Conservation (phyloP, 306 rosid genomes). For the Canavalia ensiformis region DNA sequence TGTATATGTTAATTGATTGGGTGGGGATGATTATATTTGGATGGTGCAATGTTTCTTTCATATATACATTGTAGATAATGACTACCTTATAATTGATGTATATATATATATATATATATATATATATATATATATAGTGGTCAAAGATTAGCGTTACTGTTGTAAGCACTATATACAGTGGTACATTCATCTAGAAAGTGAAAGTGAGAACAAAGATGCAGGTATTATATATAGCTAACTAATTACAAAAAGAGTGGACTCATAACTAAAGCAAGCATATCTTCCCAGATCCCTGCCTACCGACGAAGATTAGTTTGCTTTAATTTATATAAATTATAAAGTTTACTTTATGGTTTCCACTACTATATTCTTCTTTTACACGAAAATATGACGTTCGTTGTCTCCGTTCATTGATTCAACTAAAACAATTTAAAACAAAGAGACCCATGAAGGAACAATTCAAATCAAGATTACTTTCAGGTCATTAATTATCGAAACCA, state of each 20-base stretch:
- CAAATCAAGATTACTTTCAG: neutral
- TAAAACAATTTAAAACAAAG: slow-evolving; percentile 11
- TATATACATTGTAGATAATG: slow-evolving; percentile 26
- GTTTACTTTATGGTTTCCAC: slow-evolving; percentile 43
- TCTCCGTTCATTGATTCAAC: slow-evolving; percentile 44
- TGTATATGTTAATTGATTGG: neutral
- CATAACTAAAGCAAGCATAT: slow-evolving; percentile 48
- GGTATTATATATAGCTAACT: slow-evolving; percentile 52
- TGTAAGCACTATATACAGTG: slow-evolving; percentile 49
- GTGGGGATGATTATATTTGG: slow-evolving; percentile 8
- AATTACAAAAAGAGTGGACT: slow-evolving; percentile 50
- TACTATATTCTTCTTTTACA: slow-evolving; percentile 43
- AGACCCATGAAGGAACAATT: slow-evolving; percentile 6
- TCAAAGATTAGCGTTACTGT: slow-evolving; percentile 50
- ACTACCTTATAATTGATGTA: neutral
- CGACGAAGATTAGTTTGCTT: slow-evolving; percentile 46
- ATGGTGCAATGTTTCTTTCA: slow-evolving; percentile 45
- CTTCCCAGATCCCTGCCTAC: slow-evolving; percentile 58
- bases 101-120: neutral
- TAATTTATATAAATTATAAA: slow-evolving; percentile 35
- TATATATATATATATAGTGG: slow-evolving; percentile 29
- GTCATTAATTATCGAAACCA: neutral
- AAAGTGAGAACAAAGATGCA: slow-evolving; percentile 52
- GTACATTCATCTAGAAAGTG: slow-evolving; percentile 20
- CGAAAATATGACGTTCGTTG: slow-evolving; percentile 27